Percentiles rank a stretch among this genome's conserved stretches.
Conservation (phyloP, 805 yeast genomes). For the Alloascoidea africana region DNA sequence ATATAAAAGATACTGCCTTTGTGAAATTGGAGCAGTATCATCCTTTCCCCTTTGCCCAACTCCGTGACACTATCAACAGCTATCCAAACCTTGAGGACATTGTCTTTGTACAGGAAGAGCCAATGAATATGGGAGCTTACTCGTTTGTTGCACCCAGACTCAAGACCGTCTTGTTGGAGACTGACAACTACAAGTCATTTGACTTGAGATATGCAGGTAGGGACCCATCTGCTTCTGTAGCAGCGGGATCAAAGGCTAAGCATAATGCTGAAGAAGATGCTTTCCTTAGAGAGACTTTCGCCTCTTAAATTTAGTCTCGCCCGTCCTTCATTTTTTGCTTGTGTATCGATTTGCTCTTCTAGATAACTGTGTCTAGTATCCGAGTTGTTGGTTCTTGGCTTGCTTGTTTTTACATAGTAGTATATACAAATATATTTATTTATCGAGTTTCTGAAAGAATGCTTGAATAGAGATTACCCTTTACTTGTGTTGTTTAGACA, state of each 20-base stretch:
- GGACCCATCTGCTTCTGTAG: slow-evolving; percentile 95
- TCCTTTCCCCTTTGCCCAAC: slow-evolving; percentile 97
- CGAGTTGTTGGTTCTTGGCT: too few species aligned
- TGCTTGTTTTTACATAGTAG: too few species aligned
- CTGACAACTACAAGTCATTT: slow-evolving; percentile 45
- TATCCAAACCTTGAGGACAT: slow-evolving; percentile 79
- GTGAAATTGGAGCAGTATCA: slow-evolving; percentile 87
- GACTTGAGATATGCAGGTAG: slow-evolving; percentile 84
- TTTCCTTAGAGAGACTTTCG: slow-evolving; percentile 67
- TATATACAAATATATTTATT: too few species aligned
- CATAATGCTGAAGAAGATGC: slow-evolving; percentile 82
- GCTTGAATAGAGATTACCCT: too few species aligned
- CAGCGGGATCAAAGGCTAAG: slow-evolving; percentile 89
- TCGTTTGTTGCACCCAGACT: slow-evolving; percentile 73
- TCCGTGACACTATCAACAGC: slow-evolving; percentile 66
- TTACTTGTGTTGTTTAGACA: too few species aligned
- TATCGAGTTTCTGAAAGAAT: too few species aligned
- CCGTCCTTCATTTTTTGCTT: too few species aligned
- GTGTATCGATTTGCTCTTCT: too few species aligned
- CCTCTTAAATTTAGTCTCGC: too few species aligned
- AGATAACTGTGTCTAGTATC: too few species aligned
- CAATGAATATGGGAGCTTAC: slow-evolving; percentile 93
- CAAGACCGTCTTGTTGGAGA: slow-evolving; percentile 58
- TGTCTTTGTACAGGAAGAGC: slow-evolving; percentile 98
- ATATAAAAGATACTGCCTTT: slow-evolving; percentile 74